Percentiles rank a stretch among this genome's conserved stretches.
Conservation (phyloP, 1,139 yeast genomes). For the Eremothecium coryli region DNA sequence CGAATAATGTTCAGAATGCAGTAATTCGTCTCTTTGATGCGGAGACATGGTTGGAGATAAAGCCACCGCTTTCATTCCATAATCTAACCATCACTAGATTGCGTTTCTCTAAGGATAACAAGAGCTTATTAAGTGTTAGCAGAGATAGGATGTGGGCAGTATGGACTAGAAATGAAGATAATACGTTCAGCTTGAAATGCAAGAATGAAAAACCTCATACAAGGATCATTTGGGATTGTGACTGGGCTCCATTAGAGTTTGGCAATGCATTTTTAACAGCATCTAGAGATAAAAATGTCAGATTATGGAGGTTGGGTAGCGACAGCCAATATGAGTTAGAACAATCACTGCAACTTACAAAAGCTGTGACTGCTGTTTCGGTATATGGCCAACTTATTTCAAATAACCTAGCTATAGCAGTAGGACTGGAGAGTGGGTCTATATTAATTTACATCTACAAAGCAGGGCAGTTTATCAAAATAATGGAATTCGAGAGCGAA, state of each 20-base stretch:
- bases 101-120: conserved; percentile 64
- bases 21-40: conserved; percentile 69
- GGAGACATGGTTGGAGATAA: conserved; percentile 50
- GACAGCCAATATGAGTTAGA: conserved; percentile 25
- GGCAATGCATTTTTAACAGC: conserved; percentile 59
- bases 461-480: conserved; percentile 25
- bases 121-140: conserved; percentile 66
- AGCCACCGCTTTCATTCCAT: conserved; percentile 48
- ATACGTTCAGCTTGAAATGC: conserved; percentile 36
- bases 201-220: conserved; percentile 68
- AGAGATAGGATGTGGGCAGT: conserved; percentile 83
- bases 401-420: conserved; percentile 39
- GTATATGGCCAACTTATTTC: conserved; percentile 32
- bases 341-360: conserved; percentile 34
- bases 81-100: conserved; percentile 77
- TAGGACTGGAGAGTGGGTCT: conserved; percentile 67
- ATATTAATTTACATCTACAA: conserved; percentile 32
- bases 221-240: conserved; percentile 92
- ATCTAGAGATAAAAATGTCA: conserved; percentile 75
- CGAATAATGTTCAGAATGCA: conserved; percentile 78
- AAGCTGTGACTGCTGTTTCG: conserved; percentile 69
- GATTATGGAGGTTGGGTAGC: conserved; percentile 47
- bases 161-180: conserved; percentile 50
- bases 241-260: conserved; percentile 54
- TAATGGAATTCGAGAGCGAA: conserved; percentile 31